Conservation (phyloP, 2,329 filamentous ascomycete genomes). For the Ustulina deusta region DNA sequence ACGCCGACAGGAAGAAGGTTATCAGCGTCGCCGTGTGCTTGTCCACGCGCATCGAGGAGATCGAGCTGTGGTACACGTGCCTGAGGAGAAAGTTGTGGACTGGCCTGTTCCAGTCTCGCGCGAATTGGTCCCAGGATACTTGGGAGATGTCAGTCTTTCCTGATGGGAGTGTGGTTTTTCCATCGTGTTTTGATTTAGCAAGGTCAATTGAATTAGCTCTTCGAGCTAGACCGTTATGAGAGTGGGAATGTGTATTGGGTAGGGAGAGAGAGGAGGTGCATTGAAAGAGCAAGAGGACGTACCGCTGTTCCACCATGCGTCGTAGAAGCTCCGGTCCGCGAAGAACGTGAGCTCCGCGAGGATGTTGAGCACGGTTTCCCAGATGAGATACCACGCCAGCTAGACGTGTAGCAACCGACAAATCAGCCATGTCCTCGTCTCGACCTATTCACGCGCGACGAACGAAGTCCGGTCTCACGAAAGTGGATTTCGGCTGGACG, state of each 20-base stretch:
- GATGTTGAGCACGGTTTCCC: constrained; percentile 80
- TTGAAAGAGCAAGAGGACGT: constrained; percentile 36
- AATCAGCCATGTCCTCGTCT: constrained; percentile 3
- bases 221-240: not conserved
- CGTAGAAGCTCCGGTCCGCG: constrained; percentile 80
- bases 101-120: constrained; percentile 82
- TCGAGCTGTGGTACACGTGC: constrained; percentile 83
- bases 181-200: not conserved
- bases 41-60: constrained; percentile 77
- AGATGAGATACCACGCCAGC: constrained; percentile 84
- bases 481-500: not conserved
- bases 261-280: not conserved
- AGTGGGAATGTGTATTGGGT: not conserved
- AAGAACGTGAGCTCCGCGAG: constrained; percentile 82
- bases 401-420: constrained; percentile 35
- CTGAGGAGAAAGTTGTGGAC: constrained; percentile 82
- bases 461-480: no score
- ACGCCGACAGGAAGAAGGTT: constrained; percentile 78
- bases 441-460: no score
- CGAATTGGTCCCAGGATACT: constrained; percentile 80
- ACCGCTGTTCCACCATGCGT: constrained; percentile 73
- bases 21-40: constrained; percentile 79
- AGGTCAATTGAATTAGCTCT: not conserved
- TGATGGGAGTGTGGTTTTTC: not conserved
- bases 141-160: not conserved